Percentiles rank a stretch among this genome's conserved stretches.
Conservation (phyloP, 2,329 filamentous ascomycete species). For the Nothopassalora personata region DNA sequence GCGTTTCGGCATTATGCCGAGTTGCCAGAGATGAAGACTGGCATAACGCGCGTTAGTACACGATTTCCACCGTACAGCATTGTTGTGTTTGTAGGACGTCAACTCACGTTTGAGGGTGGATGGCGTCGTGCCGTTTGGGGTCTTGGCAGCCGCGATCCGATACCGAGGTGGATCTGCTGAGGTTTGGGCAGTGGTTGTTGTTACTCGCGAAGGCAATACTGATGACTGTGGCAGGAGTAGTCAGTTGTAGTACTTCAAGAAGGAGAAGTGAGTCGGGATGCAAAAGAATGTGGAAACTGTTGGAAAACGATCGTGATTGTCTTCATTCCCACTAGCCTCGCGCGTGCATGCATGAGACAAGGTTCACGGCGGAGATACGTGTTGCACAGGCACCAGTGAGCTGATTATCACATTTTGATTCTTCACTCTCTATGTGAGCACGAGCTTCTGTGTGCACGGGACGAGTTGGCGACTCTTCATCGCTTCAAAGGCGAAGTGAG, state of each 20-base stretch:
- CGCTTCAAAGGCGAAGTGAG: background rate
- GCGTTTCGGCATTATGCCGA: conserved; percentile 18
- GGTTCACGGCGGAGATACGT: background rate
- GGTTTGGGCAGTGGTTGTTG: background rate
- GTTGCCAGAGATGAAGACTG: background rate
- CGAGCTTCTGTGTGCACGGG: background rate
- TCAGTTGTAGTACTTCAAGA: background rate
- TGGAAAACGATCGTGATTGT: background rate
- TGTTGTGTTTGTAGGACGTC: background rate
- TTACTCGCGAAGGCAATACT: background rate
- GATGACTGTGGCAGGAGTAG: background rate
- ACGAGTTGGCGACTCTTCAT: background rate
- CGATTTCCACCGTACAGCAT: background rate
- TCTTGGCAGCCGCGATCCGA: background rate
- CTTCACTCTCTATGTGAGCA: background rate
- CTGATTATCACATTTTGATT: background rate
- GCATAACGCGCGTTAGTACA: conserved; percentile 8
- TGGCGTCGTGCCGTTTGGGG: background rate
- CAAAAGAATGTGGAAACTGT: background rate
- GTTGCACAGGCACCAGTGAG: background rate
- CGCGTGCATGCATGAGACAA: background rate
- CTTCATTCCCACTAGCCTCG: background rate
- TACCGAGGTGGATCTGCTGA: background rate
- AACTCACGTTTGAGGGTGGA: too few species aligned
- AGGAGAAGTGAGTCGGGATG: background rate